Conservation (phyloP, 2,329 filamentous ascomycete species). For the Massarina eburnea region DNA sequence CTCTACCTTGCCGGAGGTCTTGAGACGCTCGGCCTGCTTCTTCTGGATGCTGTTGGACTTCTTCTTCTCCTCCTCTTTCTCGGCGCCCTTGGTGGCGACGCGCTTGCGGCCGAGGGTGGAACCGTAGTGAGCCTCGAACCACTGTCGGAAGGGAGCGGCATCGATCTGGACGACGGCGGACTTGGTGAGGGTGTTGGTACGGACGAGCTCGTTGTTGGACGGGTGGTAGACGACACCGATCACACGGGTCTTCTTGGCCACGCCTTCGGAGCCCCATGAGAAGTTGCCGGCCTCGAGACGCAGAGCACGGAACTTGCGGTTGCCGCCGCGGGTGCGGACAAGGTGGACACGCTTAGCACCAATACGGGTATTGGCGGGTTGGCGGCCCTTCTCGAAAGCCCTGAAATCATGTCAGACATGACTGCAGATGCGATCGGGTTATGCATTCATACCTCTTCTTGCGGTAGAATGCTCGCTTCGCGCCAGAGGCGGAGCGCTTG, state of each 20-base stretch:
- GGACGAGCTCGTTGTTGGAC: slow-evolving; percentile 99
- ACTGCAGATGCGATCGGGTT: slow-evolving; percentile 66
- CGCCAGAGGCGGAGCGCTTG: slow-evolving; percentile 99
- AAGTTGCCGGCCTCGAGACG: slow-evolving; percentile 99
- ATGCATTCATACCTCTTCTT: slow-evolving; percentile 63
- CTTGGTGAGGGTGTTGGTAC: slow-evolving; percentile 99
- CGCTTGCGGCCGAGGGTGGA: slow-evolving; percentile 85
- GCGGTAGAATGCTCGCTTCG: slow-evolving; percentile 69
- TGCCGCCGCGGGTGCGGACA: slow-evolving; percentile 95
- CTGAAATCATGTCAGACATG: slow-evolving; percentile 69
- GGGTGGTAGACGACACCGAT: slow-evolving; percentile 98
- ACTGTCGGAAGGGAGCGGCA: slow-evolving; percentile 98
- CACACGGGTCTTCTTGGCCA: slow-evolving; percentile 98
- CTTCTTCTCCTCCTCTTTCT: slow-evolving; percentile 80
- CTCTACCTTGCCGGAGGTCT: slow-evolving; percentile 90
- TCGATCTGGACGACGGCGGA: slow-evolving; percentile 98
- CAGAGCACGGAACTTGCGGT: slow-evolving; percentile 99
- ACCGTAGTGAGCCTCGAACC: slow-evolving; percentile 99
- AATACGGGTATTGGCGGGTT: slow-evolving; percentile 99
- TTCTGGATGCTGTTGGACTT: slow-evolving; percentile 95
- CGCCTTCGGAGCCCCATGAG: slow-evolving; percentile 97
- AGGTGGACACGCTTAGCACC: slow-evolving; percentile 95
- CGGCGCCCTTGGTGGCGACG: slow-evolving; percentile 70
- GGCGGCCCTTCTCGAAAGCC: slow-evolving; percentile 99
- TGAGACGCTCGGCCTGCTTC: slow-evolving; percentile 90